Conservation (phyloP, 768 basidiomycete genomes). For the Paxillus rubicundulus region DNA sequence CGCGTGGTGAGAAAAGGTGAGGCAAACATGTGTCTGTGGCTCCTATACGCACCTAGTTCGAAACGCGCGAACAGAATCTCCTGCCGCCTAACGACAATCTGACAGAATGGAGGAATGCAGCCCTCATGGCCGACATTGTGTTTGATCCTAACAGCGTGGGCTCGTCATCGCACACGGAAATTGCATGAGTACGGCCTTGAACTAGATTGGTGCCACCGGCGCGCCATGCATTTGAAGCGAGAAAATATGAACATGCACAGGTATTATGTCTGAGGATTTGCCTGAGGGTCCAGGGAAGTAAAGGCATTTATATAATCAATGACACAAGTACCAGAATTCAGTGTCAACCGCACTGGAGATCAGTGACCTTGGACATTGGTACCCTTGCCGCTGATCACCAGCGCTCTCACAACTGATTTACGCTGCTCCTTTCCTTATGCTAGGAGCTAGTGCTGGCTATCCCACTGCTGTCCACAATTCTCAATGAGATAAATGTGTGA, state of each 20-base stretch:
- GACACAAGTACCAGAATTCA: too few relatives aligned
- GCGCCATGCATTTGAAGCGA: conserved; percentile 1
- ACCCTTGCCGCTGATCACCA: too few relatives aligned
- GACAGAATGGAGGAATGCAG: neutral
- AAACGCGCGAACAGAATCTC: conserved; percentile 3
- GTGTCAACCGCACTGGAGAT: too few relatives aligned
- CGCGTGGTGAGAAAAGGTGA: conserved; percentile 29
- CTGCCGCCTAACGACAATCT: conserved; percentile 9
- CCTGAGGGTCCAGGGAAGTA: too few relatives aligned
- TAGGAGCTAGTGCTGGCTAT: too few relatives aligned
- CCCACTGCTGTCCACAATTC: too few relatives aligned
- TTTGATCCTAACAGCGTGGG: neutral
- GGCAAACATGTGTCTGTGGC: conserved; percentile 33
- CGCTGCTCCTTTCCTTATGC: too few relatives aligned
- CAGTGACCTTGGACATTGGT: too few relatives aligned
- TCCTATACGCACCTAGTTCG: conserved; percentile 8
- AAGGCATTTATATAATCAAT: too few relatives aligned
- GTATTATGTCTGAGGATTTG: too few relatives aligned
- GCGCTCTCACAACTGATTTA: too few relatives aligned
- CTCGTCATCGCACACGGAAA: conserved; percentile 15
- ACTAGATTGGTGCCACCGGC: conserved; percentile 4
- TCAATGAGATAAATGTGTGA: too few relatives aligned
- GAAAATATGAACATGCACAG: neutral
- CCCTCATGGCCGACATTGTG: neutral
- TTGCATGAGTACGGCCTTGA: conserved; percentile 18